A percentile compares a stretch with the other conserved stretches of the same genome.
These are phyloP conservation scores for Candida ascalaphidarum DNA, from an alignment of 805 yeast species.

Conservation along the genomic window DNA sequence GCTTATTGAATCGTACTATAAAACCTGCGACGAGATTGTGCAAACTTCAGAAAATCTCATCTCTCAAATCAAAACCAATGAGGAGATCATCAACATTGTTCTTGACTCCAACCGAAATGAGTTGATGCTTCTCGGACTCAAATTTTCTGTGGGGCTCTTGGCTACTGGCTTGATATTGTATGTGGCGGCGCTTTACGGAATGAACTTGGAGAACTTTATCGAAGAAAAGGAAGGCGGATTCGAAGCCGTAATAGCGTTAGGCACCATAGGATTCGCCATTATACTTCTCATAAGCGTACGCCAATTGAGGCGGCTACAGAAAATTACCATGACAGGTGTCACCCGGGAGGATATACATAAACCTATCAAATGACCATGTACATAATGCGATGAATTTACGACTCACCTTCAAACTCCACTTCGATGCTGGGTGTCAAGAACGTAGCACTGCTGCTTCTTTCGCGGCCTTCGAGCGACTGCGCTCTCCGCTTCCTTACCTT, in stretches of 20 bases:
- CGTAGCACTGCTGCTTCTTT: neutral
- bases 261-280: constrained; percentile 33
- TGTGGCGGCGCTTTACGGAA: constrained; percentile 84
- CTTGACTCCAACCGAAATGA: constrained; percentile 92
- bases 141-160: constrained; percentile 75
- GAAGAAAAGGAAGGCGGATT: constrained; percentile 79
- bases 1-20: constrained; percentile 82
- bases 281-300: constrained; percentile 49
- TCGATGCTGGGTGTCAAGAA: neutral
- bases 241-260: constrained; percentile 28
- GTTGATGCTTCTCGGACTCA: constrained; percentile 77
- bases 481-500: constrained; percentile 2
- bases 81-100: constrained; percentile 88
- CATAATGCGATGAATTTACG: constrained; percentile 1
- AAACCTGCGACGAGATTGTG: constrained; percentile 88
- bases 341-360: constrained; percentile 3
- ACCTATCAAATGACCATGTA: neutral
- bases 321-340: constrained; percentile 58
- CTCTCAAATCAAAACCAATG: constrained; percentile 85
- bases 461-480: neutral
- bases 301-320: constrained; percentile 58
- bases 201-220: constrained; percentile 88
- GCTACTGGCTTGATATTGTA: constrained; percentile 77
- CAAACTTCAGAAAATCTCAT: constrained; percentile 74
- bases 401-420: neutral